Evolutionary conservation across 176 grass and related monocot species (phyloP).

Genomic region (Juncus effusus): DNA sequence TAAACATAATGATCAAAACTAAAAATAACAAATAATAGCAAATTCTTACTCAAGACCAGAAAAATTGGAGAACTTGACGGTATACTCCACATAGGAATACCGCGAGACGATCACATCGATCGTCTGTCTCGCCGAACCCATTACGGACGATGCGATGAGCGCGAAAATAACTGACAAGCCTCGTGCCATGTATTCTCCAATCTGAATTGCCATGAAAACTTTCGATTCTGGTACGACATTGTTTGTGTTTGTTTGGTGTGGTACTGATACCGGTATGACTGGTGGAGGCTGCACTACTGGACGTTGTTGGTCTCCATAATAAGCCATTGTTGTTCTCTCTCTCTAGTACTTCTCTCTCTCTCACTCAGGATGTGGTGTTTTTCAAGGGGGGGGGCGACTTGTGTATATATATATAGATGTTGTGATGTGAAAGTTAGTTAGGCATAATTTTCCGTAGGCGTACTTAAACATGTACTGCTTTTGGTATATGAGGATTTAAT

Average conservation of each 20-base stretch:
- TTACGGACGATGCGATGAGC: not conserved
- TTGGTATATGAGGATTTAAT: no score
- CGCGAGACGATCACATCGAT: not conserved
- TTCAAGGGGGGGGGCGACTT: no score
- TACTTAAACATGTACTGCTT: no score
- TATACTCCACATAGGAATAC: not conserved
- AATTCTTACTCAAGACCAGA: conserved; percentile 19
- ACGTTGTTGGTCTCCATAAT: not conserved
- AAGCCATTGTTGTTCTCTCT: conserved; percentile 6
- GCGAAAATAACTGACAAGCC: not conserved
- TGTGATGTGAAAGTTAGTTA: no score
- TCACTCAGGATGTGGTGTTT: no score
- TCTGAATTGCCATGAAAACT: not conserved
- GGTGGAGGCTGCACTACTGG: not conserved
- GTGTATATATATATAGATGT: no score
- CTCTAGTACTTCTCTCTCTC: not conserved
- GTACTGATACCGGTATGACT: not conserved
- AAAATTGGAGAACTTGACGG: not conserved
- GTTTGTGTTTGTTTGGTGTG: not conserved
- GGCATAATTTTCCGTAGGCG: no score
- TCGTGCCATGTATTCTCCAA: not conserved
- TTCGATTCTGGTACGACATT: not conserved
- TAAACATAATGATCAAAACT: no score
- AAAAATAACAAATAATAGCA: no score
- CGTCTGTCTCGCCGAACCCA: conserved; percentile 5